These are phyloP conservation scores for Alternaria postmessia DNA, from an alignment of 2,329 filamentous ascomycete genomes.

Conservation along the genomic window DNA sequence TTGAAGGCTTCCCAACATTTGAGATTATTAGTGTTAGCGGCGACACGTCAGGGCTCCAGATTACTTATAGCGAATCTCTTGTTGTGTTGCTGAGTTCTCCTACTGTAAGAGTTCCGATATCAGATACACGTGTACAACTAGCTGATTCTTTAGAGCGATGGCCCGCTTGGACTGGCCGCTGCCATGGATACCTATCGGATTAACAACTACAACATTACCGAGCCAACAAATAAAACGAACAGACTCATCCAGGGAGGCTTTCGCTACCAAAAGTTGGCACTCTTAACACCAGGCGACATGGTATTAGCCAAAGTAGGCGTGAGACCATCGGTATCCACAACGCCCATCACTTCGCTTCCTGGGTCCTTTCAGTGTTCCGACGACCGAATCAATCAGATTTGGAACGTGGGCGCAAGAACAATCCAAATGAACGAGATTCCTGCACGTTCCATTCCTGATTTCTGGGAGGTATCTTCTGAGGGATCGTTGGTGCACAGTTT, in stretches of 20 bases:
- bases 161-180: constrained; percentile 46
- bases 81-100: too few species aligned
- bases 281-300: constrained; percentile 28
- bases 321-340: too few species aligned
- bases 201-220: constrained; percentile 47
- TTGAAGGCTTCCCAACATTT: constrained; percentile 27
- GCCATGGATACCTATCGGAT: constrained; percentile 52
- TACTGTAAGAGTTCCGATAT: too few species aligned
- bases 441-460: constrained; percentile 34
- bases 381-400: constrained; percentile 25
- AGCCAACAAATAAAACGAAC: constrained; percentile 32
- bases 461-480: constrained; percentile 36
- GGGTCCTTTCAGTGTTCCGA: too few species aligned
- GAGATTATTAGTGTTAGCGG: constrained; percentile 13
- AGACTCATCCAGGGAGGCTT: constrained; percentile 51
- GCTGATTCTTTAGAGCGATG: constrained; percentile 34
- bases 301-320: too few species aligned
- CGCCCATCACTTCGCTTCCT: too few species aligned
- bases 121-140: not conserved
- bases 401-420: constrained; percentile 43
- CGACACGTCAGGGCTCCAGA: too few species aligned
- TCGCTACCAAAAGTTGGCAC: constrained; percentile 50
- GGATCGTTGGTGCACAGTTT: constrained; percentile 5
- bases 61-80: too few species aligned
- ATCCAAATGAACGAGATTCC: constrained; percentile 44